A percentile compares a stretch with the other conserved stretches of the same genome.
phyloP scores from a whole-genome alignment of 768 basidiomycete genomes.

The Fistulinella prunicolor region DNA sequence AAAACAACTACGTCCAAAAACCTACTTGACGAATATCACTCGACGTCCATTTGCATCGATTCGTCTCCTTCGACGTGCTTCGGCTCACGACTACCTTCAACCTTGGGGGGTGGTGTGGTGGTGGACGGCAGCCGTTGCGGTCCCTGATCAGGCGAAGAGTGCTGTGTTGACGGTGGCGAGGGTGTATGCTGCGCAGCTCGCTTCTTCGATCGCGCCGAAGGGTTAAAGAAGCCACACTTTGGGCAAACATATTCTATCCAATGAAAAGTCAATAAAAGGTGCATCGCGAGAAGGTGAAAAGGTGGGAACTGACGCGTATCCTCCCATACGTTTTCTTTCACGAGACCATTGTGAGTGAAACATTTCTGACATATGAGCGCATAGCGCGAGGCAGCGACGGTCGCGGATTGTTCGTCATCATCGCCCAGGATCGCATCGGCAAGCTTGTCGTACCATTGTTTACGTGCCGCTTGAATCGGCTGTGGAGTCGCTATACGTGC shows the following conservation, averaged over 20 bases:
- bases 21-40: constrained; percentile 5
- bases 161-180: constrained; percentile 23
- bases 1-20: not conserved
- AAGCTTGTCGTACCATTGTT: constrained; percentile 84
- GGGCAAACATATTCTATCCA: constrained; percentile 77
- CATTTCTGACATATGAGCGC: constrained; percentile 89
- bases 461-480: constrained; percentile 50
- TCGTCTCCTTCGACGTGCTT: constrained; percentile 4
- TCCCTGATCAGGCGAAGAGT: constrained; percentile 7
- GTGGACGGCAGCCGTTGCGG: constrained; percentile 3
- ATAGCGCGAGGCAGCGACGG: constrained; percentile 50
- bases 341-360: constrained; percentile 85
- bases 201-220: constrained; percentile 38
- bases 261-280: not conserved
- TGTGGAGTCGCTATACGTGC: constrained; percentile 34
- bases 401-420: constrained; percentile 48
- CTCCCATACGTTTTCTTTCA: constrained; percentile 78
- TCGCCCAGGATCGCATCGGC: constrained; percentile 87
- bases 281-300: not conserved
- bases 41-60: constrained; percentile 8
- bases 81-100: constrained; percentile 1
- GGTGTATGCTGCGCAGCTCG: constrained; percentile 23
- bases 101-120: not conserved
- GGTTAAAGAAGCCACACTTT: constrained; percentile 83
- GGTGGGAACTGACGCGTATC: constrained; percentile 73